phyloP scores from a whole-genome alignment of 331 rosid genomes.

The Malus hybrid region DNA sequence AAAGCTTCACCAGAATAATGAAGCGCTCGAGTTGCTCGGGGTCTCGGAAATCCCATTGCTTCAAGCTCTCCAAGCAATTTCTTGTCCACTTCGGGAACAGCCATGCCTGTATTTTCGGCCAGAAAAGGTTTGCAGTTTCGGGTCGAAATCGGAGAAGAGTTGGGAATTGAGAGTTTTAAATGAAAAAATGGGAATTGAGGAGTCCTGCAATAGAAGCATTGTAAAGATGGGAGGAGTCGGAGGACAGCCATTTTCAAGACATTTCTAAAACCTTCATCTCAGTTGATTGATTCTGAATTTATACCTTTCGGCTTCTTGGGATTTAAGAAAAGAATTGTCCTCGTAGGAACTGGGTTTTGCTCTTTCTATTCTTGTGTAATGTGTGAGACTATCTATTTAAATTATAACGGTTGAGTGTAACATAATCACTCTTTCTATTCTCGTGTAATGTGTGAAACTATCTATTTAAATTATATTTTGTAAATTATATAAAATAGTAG shows the following conservation, averaged over 20 bases:
- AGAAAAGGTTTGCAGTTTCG: not conserved
- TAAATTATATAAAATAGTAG: too few species aligned
- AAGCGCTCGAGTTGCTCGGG: constrained; percentile 56
- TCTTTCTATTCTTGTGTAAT: too few species aligned
- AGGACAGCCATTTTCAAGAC: constrained; percentile 9
- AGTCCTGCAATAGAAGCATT: constrained; percentile 26
- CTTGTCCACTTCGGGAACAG: constrained; percentile 52
- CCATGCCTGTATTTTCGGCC: constrained; percentile 31
- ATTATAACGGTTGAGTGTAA: too few species aligned
- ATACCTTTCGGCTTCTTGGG: constrained; percentile 20
- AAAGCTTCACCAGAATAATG: constrained; percentile 50
- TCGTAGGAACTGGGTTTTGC: not conserved
- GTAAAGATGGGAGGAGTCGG: not conserved
- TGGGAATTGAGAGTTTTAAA: not conserved
- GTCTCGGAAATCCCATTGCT: constrained; percentile 59
- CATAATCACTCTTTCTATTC: too few species aligned
- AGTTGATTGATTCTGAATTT: constrained; percentile 5
- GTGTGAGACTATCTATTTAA: too few species aligned
- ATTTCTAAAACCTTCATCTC: constrained; percentile 13
- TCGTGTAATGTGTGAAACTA: too few species aligned
- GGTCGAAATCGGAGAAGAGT: not conserved
- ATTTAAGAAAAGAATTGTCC: constrained; percentile 10
- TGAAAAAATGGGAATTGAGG: not conserved
- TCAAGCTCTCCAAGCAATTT: constrained; percentile 47
- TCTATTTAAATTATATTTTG: too few species aligned